Percentiles rank a stretch among this genome's conserved stretches.
Conservation (phyloP, 2,329 filamentous ascomycete species). For the Emmonsia crescens region DNA sequence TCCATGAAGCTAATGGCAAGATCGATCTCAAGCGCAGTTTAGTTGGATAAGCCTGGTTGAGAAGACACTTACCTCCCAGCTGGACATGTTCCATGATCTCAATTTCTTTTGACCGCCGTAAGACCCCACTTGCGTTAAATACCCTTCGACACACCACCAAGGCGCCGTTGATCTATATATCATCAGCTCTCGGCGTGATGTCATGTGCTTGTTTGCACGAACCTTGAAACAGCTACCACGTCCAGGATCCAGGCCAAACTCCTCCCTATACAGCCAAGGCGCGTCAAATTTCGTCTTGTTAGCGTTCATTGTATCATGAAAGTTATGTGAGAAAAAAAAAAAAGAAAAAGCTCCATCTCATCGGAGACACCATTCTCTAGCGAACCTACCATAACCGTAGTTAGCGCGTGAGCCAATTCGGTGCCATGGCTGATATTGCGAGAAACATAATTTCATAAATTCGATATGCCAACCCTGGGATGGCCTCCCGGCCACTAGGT, state of each 20-base stretch:
- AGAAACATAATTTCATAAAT: constrained; percentile 31
- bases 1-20: constrained; percentile 51
- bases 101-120: constrained; percentile 45
- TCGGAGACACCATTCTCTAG: constrained; percentile 43
- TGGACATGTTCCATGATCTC: constrained; percentile 40
- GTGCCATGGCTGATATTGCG: constrained; percentile 39
- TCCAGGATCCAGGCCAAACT: constrained; percentile 39
- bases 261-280: constrained; percentile 50
- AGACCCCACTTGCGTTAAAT: constrained; percentile 45
- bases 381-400: constrained; percentile 48
- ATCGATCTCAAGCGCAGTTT: constrained; percentile 49
- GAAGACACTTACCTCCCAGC: constrained; percentile 39
- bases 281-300: constrained; percentile 40
- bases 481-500: constrained; percentile 18
- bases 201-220: constrained; percentile 49
- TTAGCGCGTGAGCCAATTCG: constrained; percentile 41
- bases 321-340: constrained; percentile 48
- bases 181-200: constrained; percentile 50
- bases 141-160: constrained; percentile 39
- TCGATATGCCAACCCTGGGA: constrained; percentile 42
- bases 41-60: constrained; percentile 47
- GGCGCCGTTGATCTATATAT: constrained; percentile 49
- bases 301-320: constrained; percentile 27
- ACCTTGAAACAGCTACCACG: constrained; percentile 39
- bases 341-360: constrained; percentile 40